Percentiles rank a stretch among this genome's conserved stretches.
Evolutionary conservation across 139 green algal genomes (phyloP).

Genomic region (Coelastrella sp.): DNA sequence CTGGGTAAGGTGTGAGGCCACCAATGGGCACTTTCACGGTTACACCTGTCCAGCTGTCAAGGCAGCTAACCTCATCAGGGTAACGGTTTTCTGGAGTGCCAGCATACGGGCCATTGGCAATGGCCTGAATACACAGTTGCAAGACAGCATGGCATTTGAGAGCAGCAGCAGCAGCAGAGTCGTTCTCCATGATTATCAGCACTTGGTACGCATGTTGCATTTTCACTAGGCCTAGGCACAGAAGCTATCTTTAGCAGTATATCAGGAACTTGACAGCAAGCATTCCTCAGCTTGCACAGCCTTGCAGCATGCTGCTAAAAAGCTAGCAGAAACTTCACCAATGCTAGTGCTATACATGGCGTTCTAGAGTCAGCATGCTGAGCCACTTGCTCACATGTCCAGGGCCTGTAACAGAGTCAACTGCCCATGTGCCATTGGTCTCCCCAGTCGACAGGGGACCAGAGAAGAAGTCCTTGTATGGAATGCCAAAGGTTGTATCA

Average conservation of each 20-base stretch:
- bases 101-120: constrained; percentile 12
- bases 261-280: no score
- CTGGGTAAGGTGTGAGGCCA: constrained; percentile 36
- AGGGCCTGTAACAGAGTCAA: constrained; percentile 23
- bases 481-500: constrained; percentile 23
- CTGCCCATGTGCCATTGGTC: constrained; percentile 21
- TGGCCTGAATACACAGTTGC: background rate
- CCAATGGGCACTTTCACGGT: constrained; percentile 25
- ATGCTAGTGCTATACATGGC: no score
- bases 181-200: no score
- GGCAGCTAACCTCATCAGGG: constrained; percentile 11
- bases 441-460: background rate
- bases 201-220: no score
- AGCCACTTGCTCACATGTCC: background rate
- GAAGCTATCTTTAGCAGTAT: no score
- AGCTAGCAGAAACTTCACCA: no score
- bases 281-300: background rate
- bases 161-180: no score
- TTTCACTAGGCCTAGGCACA: no score
- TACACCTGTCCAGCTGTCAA: constrained; percentile 24
- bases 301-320: background rate
- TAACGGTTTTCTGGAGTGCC: constrained; percentile 1
- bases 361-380: background rate
- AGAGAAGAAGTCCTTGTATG: constrained; percentile 23
- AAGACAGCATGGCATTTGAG: background rate